Conservation (phyloP, 805 yeast species). For the Metschnikowia kofuensis region DNA sequence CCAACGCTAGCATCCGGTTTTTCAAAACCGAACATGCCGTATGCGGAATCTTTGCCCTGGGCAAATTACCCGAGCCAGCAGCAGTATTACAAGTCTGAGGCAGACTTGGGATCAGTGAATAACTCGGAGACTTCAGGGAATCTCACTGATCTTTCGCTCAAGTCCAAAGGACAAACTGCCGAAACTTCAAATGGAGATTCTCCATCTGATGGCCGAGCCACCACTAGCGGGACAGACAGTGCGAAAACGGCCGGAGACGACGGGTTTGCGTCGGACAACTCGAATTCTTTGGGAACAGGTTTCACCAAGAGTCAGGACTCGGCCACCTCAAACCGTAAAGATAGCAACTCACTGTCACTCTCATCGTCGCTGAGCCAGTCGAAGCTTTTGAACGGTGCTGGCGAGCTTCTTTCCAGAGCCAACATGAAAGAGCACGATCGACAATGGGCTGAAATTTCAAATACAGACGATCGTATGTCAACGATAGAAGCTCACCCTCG, state of each 20-base stretch:
- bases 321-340: neutral
- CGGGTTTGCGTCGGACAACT: constrained; percentile 12
- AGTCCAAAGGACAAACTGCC: constrained; percentile 10
- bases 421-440: constrained; percentile 21
- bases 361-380: constrained; percentile 1
- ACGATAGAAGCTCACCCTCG: neutral
- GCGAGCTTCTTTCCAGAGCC: constrained; percentile 16
- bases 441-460: constrained; percentile 13
- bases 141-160: constrained; percentile 16
- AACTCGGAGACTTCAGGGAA: constrained; percentile 15
- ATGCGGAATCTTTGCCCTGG: constrained; percentile 3
- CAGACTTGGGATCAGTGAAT: constrained; percentile 7
- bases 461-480: constrained; percentile 1
- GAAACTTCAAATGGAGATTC: constrained; percentile 2
- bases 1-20: neutral
- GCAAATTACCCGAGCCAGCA: constrained; percentile 5
- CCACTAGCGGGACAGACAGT: constrained; percentile 8
- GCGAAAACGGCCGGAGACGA: constrained; percentile 5
- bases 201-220: constrained; percentile 3
- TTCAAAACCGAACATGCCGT: constrained; percentile 5
- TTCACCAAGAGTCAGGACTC: neutral
- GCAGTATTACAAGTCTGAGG: constrained; percentile 13
- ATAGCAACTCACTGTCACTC: constrained; percentile 6
- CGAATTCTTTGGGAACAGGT: constrained; percentile 1
- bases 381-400: constrained; percentile 2